Base-by-base conservation (phyloP, 2,329 filamentous ascomycete genomes). In the Botrytis tulipae region DNA sequence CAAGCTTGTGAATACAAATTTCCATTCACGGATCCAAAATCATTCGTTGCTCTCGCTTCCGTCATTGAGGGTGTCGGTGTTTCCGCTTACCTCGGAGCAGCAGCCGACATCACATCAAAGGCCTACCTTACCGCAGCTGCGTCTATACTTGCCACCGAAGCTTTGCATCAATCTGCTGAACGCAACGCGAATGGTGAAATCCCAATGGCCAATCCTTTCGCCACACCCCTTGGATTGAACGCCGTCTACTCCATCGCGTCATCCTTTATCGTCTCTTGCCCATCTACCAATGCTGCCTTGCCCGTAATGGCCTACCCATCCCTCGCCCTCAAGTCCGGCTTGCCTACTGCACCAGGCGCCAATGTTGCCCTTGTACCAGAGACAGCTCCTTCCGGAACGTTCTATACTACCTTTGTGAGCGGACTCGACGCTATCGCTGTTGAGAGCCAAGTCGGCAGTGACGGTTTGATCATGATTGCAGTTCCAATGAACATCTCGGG, bases 101-200 rank as follows among this genome's bases (percentile, higher is more conserved):
- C 90, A 18, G 85, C 86, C 48, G 83, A 85, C 74, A 89, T 89
- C 75, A 85, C 87, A 74, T 84, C 86, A 78, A 86, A 88, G 77
- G 83, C 84, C 22, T 90, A 90, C 81, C 83, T 92, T 51, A 87
- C 87, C 0, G 87, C 87, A 8, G 90, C 90, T 0, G 90, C 87
- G n/a, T 86, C 86, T 71, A 89, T 93, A 78, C 83, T 92, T 51
- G 88, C 88, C 57, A 87, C 91, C 66, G 90, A 92, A 79, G 86
- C 90, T 54, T 86, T 90, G n/a, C 90, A 92, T 83, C 87, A 87
- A 14, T 84, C 90, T 4, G 90, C 89, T 81, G 82, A 91, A 73
- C 88, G 90, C 70, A 81, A 82, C 51, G 83, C 83, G 20, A 81
- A 85, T 35, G 82, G 83, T 69, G 80, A 88, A 76, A 81, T 82